Base-by-base conservation (phyloP, 768 basidiomycete genomes). In the Boletus subparvulus region DNA sequence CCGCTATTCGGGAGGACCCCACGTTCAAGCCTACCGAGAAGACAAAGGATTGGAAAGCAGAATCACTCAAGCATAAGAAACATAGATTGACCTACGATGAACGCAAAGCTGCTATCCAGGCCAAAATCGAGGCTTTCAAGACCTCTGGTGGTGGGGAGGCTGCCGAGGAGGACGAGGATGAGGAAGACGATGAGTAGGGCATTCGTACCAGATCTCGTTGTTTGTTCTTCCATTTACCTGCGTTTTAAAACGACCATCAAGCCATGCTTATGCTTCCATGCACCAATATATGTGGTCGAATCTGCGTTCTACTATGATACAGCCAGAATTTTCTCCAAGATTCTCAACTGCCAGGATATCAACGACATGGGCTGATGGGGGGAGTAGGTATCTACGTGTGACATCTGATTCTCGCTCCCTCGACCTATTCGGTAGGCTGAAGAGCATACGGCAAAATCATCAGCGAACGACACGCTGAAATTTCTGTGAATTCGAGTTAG, bases 1-100 rank as follows among this genome's bases (percentile, higher is more conserved):
- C 92, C 53, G 92, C 94, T 60, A 99, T 98, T 75, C 92, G 97
- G 60, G 95, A 95, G 71, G 88, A 97, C 72, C 96, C 97, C 46
- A 74, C 77, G 21, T 95, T 95, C 84, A 86, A 91, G 74, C 87
- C 92, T 49, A 85, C 88, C 39, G 90, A 94, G 59, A 97, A 98
- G 79, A 75, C 86, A 41, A 82, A 82, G 67, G 92, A 95, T 78
- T 98, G 95, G 95, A 93, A 89, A 73, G 80, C 88, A 33, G 96
- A 97, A 75, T 75, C 78, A 55, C 71, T 81, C 67, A 93, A 95
- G 73, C 80, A 82, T 82, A 82, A 83, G 75, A 75, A 76, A 55
- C 61, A 64, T 69, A 90, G 80, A 73, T 87, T 94, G 71, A 92
- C 85, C 37, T 68, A 80, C 64, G 92, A 81, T 47, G 77, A 96